Evolutionary conservation across 345 rosid genomes (phyloP).

Genomic region (Crucihimalaya himalaica): DNA sequence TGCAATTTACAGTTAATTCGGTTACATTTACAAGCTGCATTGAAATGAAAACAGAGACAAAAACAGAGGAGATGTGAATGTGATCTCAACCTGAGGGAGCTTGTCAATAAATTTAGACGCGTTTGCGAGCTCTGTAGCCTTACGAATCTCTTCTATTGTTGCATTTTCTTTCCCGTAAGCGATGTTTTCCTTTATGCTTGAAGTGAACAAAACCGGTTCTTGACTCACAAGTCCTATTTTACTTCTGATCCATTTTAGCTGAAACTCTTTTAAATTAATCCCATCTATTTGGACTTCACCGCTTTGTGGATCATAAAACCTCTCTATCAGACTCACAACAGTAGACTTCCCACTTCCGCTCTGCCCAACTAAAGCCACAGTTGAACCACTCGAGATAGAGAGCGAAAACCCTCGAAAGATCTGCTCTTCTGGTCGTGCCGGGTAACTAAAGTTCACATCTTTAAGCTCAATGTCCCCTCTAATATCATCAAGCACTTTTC

Average conservation of each 20-base stretch:
- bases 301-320: constrained; percentile 65
- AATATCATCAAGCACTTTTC: constrained; percentile 48
- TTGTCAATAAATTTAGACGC: constrained; percentile 62
- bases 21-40: constrained; percentile 12
- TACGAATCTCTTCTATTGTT: constrained; percentile 53
- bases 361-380: constrained; percentile 70
- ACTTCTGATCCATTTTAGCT: constrained; percentile 64
- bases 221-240: constrained; percentile 80
- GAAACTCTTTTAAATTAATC: constrained; percentile 54
- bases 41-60: constrained; percentile 10
- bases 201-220: constrained; percentile 67
- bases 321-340: constrained; percentile 62
- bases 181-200: constrained; percentile 63
- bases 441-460: constrained; percentile 64
- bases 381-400: constrained; percentile 52
- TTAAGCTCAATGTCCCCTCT: constrained; percentile 59
- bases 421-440: constrained; percentile 60
- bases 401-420: constrained; percentile 58
- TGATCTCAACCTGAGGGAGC: constrained; percentile 57
- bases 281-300: constrained; percentile 66
- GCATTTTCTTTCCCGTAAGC: constrained; percentile 61
- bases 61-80: constrained; percentile 5
- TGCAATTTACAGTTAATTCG: constrained; percentile 28
- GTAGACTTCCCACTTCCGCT: constrained; percentile 82
- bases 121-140: constrained; percentile 63